These are phyloP conservation scores for Penicillium manginii DNA, from an alignment of 495 filamentous ascomycete species.

Conservation along the genomic window DNA sequence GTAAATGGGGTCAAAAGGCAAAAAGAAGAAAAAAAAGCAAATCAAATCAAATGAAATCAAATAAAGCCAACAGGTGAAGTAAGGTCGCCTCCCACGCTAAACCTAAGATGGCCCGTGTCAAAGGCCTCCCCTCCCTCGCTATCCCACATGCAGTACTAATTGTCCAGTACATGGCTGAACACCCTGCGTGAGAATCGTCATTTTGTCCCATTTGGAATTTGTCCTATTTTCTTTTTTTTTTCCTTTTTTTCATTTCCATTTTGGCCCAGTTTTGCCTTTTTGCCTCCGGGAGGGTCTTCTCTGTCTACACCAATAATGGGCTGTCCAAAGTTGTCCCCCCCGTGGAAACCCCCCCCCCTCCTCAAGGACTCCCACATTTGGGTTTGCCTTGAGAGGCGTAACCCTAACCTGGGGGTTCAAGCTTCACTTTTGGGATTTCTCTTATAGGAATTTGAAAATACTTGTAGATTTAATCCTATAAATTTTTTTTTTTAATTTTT, in stretches of 20 bases:
- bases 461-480: too few species aligned
- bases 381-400: constrained; percentile 19
- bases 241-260: constrained; percentile 8
- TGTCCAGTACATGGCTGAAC: constrained; percentile 21
- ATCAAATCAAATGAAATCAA: not conserved
- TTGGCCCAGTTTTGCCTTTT: constrained; percentile 6
- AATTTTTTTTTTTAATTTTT: constrained; percentile 12
- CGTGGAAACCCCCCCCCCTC: constrained; percentile 8
- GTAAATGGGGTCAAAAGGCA: not conserved
- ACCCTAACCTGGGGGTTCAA: constrained; percentile 17
- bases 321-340: constrained; percentile 4
- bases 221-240: not conserved
- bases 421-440: constrained; percentile 12
- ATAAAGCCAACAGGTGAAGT: constrained; percentile 10
- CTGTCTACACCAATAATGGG: constrained; percentile 17
- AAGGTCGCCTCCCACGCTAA: constrained; percentile 30
- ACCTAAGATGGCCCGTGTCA: constrained; percentile 33
- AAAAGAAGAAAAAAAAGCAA: not conserved
- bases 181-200: constrained; percentile 22
- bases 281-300: constrained; percentile 13
- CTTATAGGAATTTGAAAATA: too few species aligned
- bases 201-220: constrained; percentile 7
- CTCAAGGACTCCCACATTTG: constrained; percentile 17
- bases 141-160: constrained; percentile 11
- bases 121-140: constrained; percentile 13